Evolutionary conservation across 768 basidiomycete genomes (phyloP).

Genomic region (Leccinum rimulosum): DNA sequence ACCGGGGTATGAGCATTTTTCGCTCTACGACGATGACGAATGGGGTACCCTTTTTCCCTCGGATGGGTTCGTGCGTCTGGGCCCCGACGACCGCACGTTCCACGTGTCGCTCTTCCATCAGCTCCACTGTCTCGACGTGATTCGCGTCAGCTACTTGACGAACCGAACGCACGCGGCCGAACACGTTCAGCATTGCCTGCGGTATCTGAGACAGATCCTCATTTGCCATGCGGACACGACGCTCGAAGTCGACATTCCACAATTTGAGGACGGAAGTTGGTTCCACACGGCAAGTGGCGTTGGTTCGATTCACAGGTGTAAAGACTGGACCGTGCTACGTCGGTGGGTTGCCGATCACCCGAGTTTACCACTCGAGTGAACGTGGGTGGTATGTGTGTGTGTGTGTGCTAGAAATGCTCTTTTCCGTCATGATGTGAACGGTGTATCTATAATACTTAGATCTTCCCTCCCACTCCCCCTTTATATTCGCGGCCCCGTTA

Average conservation of each 20-base stretch:
- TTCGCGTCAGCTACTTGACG: constrained; percentile 30
- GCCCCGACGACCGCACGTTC: constrained; percentile 34
- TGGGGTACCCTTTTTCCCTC: constrained; percentile 36
- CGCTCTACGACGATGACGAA: constrained; percentile 34
- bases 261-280: constrained; percentile 22
- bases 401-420: not conserved
- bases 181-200: constrained; percentile 39
- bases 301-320: constrained; percentile 32
- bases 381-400: not conserved
- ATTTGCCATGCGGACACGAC: constrained; percentile 40
- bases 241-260: constrained; percentile 34
- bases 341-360: constrained; percentile 28
- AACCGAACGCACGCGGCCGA: constrained; percentile 22
- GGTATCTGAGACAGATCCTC: constrained; percentile 39
- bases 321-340: constrained; percentile 34
- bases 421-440: not conserved
- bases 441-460: not conserved
- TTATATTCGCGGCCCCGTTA: not conserved
- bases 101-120: constrained; percentile 45
- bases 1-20: constrained; percentile 26
- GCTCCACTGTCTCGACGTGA: constrained; percentile 44
- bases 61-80: constrained; percentile 34
- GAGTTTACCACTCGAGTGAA: constrained; percentile 23
- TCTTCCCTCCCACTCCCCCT: not conserved
- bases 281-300: constrained; percentile 31